A percentile compares a stretch with the other conserved stretches of the same genome.
These are phyloP conservation scores for Ceriops tagal DNA, from an alignment of 345 rosid genomes.

Conservation along the genomic window DNA sequence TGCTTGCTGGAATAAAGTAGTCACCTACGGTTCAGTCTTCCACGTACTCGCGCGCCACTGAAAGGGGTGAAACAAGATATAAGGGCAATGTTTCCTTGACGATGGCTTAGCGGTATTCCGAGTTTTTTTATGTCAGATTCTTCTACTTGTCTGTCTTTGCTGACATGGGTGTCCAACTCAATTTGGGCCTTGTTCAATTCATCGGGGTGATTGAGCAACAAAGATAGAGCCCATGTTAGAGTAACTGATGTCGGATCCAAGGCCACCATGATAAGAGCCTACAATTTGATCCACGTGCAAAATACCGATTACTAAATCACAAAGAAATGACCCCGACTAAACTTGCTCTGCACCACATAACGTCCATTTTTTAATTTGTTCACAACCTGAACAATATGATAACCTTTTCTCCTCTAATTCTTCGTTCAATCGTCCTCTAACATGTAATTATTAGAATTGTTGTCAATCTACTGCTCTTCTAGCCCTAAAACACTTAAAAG, in stretches of 20 bases:
- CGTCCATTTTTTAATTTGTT: conserved; percentile 78
- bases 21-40: not conserved
- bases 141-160: conserved; percentile 5
- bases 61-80: not conserved
- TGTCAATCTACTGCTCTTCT: conserved; percentile 48
- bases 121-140: conserved; percentile 8
- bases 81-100: conserved; percentile 14
- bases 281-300: not conserved
- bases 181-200: conserved; percentile 7
- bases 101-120: conserved; percentile 6
- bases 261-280: conserved; percentile 4
- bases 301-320: conserved; percentile 84
- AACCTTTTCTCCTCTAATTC: conserved; percentile 87
- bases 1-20: not conserved
- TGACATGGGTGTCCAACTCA: not conserved
- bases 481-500: conserved; percentile 35
- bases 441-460: conserved; percentile 59
- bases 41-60: not conserved
- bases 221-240: conserved; percentile 4
- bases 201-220: not conserved
- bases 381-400: conserved; percentile 71
- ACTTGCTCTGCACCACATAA: conserved; percentile 79
- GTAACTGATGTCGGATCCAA: conserved; percentile 1
- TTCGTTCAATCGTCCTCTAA: conserved; percentile 91
- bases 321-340: conserved; percentile 95